These are phyloP conservation scores for Sporothrix pallida DNA, from an alignment of 2,329 filamentous ascomycete species.

Conservation along the genomic window DNA sequence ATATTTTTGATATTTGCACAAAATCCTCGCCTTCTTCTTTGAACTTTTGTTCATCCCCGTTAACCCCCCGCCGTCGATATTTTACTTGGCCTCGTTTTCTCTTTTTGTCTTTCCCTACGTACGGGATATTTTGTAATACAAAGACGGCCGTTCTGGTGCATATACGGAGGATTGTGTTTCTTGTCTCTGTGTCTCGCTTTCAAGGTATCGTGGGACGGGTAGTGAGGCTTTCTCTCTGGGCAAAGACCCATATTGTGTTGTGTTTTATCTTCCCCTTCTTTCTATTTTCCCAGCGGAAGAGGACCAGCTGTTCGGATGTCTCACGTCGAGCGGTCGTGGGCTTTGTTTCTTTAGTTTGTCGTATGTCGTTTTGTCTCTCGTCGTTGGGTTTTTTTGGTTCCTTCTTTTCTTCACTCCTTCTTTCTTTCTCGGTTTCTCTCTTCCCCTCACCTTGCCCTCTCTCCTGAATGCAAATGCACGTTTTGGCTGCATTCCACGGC, in stretches of 20 bases:
- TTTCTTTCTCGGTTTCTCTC: not conserved
- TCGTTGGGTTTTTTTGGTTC: not conserved
- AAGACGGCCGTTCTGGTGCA: not conserved
- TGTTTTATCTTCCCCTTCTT: not conserved
- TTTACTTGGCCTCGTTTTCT: not conserved
- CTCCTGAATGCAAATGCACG: not conserved
- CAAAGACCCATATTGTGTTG: not conserved
- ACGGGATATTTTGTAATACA: not conserved
- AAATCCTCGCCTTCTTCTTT: not conserved
- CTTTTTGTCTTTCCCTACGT: not conserved
- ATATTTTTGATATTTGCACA: not conserved
- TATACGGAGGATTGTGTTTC: not conserved
- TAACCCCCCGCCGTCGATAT: not conserved
- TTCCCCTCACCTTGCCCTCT: not conserved
- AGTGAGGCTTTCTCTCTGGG: not conserved
- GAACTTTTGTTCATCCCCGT: too few relatives aligned
- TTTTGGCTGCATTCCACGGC: slow-evolving; percentile 21
- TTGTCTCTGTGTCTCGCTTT: not conserved
- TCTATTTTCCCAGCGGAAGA: not conserved
- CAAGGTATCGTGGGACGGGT: not conserved
- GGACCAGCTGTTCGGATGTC: not conserved
- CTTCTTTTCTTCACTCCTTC: not conserved
- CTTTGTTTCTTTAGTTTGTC: not conserved
- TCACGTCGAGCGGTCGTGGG: not conserved
- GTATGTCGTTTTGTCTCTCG: not conserved